A percentile compares a stretch with the other conserved stretches of the same genome.
Evolutionary conservation across 148 eudicot species (phyloP).

Genomic region (Rhododendron mucronatum): DNA sequence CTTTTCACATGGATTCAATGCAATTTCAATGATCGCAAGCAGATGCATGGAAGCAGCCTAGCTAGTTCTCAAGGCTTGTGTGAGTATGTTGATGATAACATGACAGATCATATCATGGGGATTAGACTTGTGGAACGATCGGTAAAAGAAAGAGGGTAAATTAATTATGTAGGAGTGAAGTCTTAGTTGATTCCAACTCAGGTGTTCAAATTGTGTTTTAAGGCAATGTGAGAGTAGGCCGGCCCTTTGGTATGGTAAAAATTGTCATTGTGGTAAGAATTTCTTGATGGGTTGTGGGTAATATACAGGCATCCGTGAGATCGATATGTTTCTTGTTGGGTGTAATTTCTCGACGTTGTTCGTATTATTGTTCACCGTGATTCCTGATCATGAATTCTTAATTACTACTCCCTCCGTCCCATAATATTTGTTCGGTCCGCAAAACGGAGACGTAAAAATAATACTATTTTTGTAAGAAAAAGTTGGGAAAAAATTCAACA

Average conservation of each 20-base stretch:
- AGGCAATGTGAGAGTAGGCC: background rate
- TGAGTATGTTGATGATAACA: slow-evolving; percentile 4
- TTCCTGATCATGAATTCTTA: background rate
- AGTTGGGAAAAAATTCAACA: too few relatives aligned
- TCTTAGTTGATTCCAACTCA: slow-evolving; percentile 12
- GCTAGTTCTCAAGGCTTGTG: background rate
- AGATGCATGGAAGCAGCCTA: background rate
- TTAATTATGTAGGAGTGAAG: slow-evolving; percentile 8
- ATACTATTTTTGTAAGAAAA: too few relatives aligned
- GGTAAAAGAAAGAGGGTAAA: background rate
- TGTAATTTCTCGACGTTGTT: background rate
- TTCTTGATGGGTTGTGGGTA: background rate
- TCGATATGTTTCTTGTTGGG: background rate
- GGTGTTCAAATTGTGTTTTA: background rate
- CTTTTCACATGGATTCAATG: slow-evolving; percentile 20
- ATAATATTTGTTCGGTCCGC: too few relatives aligned
- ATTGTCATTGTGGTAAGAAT: background rate
- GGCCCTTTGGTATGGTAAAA: background rate
- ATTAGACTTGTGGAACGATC: background rate
- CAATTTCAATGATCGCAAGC: background rate
- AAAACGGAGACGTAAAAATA: too few relatives aligned
- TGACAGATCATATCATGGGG: background rate
- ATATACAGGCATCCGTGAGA: background rate
- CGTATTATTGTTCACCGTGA: background rate
- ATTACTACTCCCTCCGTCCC: too few relatives aligned